Evolutionary conservation across 2,329 filamentous ascomycete species (phyloP), one percentile per base, ranked within the genome.

Genomic region (Magnaporthiopsis incrustans): DNA sequence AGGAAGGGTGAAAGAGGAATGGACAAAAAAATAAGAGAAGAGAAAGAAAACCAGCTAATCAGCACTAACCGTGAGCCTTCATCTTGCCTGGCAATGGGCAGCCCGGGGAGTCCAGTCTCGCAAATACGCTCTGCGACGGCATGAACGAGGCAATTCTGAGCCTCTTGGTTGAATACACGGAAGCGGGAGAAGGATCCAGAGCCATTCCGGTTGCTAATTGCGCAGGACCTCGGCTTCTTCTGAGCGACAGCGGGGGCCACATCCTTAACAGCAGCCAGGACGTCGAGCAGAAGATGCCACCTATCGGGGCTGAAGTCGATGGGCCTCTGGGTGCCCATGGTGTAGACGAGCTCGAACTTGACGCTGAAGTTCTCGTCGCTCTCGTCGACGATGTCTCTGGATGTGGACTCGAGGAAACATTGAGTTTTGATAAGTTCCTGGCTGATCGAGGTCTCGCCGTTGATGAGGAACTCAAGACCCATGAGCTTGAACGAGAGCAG

Each of bases 321-420:
- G 0, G 79, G 67, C 1, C 71, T 69, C 65, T 86, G 82, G 0
- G 70, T 66, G 0, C 86, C 87, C 68, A 88, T 81, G 0, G 85
- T 87, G 65, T 89, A 89, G 1, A 89, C 76, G 0, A 89, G 71
- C 68, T 89, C 85, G 56, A 86, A 87, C 60, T 82, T 83, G 4
- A 81, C 77, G 58, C 79, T 84, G 58, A 89, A 82, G 63, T 84
- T 85, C 64, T 89, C 85, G 60, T 90, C 87, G 56, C 83, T 86
- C 71, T 90, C 86, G 64, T 89, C 86, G 0, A 89, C 76, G 2
- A 90, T 77, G 66, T 88, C 85, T 0, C 85, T 75, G 0, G 80
- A 77, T 2, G 72, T 65, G 0, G 73, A 77, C 0, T 70, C 25
- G 0, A 82, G 66, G 12, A 57, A 26, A 2, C 26, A 30, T 15